phyloP scores from a whole-genome alignment of 306 rosid species.

The Ormosia emarginata region DNA sequence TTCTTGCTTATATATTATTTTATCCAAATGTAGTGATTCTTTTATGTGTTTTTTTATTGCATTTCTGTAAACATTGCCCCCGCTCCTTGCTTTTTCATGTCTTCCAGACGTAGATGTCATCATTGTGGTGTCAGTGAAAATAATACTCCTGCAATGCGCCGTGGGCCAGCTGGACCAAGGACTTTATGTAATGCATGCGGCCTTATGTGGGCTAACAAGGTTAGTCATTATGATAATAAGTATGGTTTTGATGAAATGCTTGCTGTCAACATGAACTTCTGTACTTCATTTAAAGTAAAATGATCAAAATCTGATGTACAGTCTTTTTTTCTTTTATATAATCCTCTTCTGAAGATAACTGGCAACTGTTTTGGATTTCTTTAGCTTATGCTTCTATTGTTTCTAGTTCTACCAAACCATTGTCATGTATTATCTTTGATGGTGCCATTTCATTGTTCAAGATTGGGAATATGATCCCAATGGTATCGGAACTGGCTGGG shows the following conservation, averaged over 20 bases:
- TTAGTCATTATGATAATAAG: constrained; percentile 30
- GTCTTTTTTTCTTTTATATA: background rate
- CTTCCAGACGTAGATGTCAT: constrained; percentile 72
- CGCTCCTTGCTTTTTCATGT: constrained; percentile 14
- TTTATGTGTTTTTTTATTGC: background rate
- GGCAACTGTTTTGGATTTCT: constrained; percentile 5
- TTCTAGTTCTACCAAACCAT: background rate
- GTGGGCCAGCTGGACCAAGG: constrained; percentile 98
- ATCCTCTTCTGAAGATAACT: background rate
- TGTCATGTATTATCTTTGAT: background rate
- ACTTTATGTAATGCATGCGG: constrained; percentile 97
- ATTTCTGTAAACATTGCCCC: background rate
- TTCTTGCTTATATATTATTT: background rate
- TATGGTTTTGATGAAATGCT: constrained; percentile 13
- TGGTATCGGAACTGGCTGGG: background rate
- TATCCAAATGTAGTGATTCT: background rate
- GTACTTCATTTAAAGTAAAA: background rate
- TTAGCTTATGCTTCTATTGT: background rate
- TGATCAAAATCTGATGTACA: background rate
- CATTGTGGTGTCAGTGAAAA: constrained; percentile 91
- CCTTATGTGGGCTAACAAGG: constrained; percentile 99
- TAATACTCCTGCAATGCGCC: constrained; percentile 98
- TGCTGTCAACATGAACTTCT: background rate
- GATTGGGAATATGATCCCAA: background rate
- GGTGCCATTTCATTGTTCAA: background rate